Evolutionary conservation across 1,284 basidiomycete species (phyloP).

Genomic region (Cutaneotrichosporon sp.): DNA sequence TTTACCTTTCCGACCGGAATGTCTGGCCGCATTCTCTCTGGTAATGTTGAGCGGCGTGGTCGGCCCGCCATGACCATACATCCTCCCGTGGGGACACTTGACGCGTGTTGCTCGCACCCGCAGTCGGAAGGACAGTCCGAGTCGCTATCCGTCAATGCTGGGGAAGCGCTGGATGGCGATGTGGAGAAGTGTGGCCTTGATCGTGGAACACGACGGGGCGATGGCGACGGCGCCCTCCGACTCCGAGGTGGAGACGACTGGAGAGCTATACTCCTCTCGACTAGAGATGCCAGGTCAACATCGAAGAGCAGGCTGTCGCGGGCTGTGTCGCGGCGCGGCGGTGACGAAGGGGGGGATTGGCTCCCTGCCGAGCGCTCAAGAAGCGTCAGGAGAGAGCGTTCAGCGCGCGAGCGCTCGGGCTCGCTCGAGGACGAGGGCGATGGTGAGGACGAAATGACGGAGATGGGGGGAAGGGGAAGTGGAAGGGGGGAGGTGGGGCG

Average conservation of each 20-base stretch:
- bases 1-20: neutral
- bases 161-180: neutral
- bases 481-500: neutral
- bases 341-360: neutral
- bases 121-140: neutral
- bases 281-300: constrained; percentile 20
- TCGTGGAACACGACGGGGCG: neutral
- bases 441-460: neutral
- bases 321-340: neutral
- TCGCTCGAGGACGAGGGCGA: neutral
- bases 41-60: neutral
- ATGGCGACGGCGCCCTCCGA: neutral
- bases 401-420: constrained; percentile 12
- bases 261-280: constrained; percentile 27
- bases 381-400: constrained; percentile 17
- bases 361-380: constrained; percentile 19
- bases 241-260: constrained; percentile 13
- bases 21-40: neutral
- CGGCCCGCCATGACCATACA: neutral
- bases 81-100: neutral
- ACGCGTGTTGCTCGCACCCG: neutral
- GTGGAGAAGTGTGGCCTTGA: constrained; percentile 15
- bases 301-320: constrained; percentile 4
- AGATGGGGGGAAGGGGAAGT: neutral
- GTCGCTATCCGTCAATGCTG: neutral